Conservation (phyloP, 169 alveolate genomes). For the Eimeria praecox region DNA sequence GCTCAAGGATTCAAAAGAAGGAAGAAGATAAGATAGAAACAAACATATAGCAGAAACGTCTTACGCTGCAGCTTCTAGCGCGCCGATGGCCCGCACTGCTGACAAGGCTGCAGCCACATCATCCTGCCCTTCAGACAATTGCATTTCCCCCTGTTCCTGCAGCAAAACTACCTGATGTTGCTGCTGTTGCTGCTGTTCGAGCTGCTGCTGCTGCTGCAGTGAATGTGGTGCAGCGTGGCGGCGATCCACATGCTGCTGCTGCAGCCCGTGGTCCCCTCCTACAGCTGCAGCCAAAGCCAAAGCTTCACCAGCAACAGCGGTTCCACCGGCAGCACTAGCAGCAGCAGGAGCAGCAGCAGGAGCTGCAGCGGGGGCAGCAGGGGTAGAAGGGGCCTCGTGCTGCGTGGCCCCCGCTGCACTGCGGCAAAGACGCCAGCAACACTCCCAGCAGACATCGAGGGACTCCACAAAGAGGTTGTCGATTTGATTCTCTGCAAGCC, state of each 20-base stretch:
- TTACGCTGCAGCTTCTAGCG: conserved; percentile 73
- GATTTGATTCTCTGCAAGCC: conserved; percentile 59
- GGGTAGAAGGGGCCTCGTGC: neutral
- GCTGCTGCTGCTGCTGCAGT: neutral
- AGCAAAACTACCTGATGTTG: neutral
- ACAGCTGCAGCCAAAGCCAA: neutral
- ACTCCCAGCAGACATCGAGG: conserved; percentile 45
- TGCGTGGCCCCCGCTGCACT: neutral
- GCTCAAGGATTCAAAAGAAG: neutral
- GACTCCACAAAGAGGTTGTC: conserved; percentile 35
- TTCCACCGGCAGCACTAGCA: neutral
- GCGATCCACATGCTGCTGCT: neutral
- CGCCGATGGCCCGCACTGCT: conserved; percentile 44
- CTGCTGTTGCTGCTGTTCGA: conserved; percentile 16
- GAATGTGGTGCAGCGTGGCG: neutral
- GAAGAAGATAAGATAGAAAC: too few relatives aligned
- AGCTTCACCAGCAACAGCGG: neutral
- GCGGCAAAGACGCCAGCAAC: conserved; percentile 60
- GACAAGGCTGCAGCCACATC: neutral
- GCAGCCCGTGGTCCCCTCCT: neutral
- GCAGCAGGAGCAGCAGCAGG: neutral
- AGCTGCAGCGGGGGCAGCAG: conserved; percentile 6
- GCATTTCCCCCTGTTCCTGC: conserved; percentile 25
- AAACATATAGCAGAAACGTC: conserved; percentile 11
- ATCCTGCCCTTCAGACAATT: neutral